Conservation (phyloP, 371 early-diverging fungal genomes). For the Mortierella sp. region DNA sequence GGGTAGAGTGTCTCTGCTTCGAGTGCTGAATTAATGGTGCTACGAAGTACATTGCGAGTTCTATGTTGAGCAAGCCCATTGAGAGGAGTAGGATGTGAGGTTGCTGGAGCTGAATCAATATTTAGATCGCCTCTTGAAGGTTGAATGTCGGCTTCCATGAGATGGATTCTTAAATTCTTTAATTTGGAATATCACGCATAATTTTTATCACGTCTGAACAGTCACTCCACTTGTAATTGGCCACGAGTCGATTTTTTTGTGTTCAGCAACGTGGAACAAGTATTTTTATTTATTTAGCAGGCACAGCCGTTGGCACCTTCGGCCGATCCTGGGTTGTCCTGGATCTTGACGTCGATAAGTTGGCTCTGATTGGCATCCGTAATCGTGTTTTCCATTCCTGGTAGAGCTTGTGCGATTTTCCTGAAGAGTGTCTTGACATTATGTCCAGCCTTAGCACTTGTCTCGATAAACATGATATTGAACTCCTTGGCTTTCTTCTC, state of each 20-base stretch:
- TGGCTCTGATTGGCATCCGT: conserved; percentile 59
- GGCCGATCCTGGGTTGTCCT: conserved; percentile 48
- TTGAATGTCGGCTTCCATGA: background rate
- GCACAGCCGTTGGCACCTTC: conserved; percentile 58
- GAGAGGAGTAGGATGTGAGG: background rate
- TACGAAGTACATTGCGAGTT: background rate
- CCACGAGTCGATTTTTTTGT: background rate
- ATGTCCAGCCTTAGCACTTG: conserved; percentile 96
- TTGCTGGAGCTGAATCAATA: too few species aligned
- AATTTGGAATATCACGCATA: conserved; percentile 22
- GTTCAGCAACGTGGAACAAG: conserved; percentile 1
- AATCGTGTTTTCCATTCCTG: conserved; percentile 84
- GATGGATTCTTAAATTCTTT: too few species aligned
- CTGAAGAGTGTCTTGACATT: conserved; percentile 97
- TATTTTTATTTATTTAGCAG: conserved; percentile 23
- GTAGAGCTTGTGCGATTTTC: conserved; percentile 95
- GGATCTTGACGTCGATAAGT: conserved; percentile 57
- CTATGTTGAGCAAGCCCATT: background rate
- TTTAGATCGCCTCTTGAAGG: background rate
- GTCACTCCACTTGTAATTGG: background rate
- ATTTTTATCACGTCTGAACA: conserved; percentile 25
- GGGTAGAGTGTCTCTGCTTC: background rate
- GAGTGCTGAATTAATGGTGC: background rate
- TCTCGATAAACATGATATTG: conserved; percentile 97
- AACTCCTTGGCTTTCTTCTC: conserved; percentile 95